Evolutionary conservation across 805 yeast species (phyloP), one percentile per base, ranked within the genome.

Genomic region (Kodamaea kakaduensis): DNA sequence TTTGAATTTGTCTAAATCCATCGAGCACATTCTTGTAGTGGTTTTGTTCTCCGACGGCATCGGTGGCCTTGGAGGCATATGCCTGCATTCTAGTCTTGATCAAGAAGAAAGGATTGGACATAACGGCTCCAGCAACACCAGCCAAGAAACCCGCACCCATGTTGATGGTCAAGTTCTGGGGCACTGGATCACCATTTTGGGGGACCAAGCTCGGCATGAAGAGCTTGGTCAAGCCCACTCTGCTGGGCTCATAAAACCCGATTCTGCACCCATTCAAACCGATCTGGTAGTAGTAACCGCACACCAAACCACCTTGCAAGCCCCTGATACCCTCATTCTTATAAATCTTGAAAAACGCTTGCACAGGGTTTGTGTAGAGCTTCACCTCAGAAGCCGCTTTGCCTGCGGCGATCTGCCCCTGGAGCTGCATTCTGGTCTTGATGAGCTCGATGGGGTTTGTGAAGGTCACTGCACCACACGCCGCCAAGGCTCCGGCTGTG

Each of bases 61-160:
- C 45, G 13, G 45, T 38, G 4, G 47, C 46, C 3, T 43, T 40
- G 2, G 64, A 52, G 12, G 95, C 83, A 59, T 77, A 93, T 2
- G 97, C 84, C 66, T 93, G 98, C 95, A 93, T 86, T 68, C 98
- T 75, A 1, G 97, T 94, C 65, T 93, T 93, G 47, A 93, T 78
- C 47, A 93, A 73, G 56, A 85, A 93, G 54, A 93, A 75, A 8
- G 98, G 98, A 2, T 96, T 86, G 4, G 97, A 96, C 24, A 84
- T 50, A 18, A 83, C 63, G 12, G 96, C 96, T 40, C 97, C 98
- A 28, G 87, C 79, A 15, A 82, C 74, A 38, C 98, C 98, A 2
- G 95, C 81, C 3, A 75, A 46, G 6, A 85, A 84, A 45, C 97
- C 98, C 1, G 95, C 73, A 21, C 69, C 53, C 12, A 90, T 81